Evolutionary conservation across 73 alveolate species (phyloP).

Genomic region (Symbiodinium natans): DNA sequence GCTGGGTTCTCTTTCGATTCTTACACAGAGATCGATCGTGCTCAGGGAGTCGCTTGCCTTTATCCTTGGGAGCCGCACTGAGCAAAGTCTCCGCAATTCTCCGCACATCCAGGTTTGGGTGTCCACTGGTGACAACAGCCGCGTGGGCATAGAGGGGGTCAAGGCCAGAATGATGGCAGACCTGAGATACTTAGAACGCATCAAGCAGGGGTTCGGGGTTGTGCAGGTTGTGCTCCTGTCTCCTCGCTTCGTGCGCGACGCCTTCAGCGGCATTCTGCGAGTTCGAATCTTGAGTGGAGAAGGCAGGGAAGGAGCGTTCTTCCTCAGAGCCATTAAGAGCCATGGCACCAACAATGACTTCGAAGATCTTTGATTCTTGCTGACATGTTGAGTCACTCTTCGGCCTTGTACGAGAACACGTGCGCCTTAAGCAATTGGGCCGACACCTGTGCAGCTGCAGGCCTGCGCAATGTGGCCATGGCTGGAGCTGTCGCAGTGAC

Average conservation of each 20-base stretch:
- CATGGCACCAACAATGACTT: too few relatives aligned
- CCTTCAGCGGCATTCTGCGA: slow-evolving; percentile 80
- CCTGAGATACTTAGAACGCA: not conserved
- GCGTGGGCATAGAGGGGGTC: slow-evolving; percentile 62
- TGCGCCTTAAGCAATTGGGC: too few relatives aligned
- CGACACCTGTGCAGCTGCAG: not conserved
- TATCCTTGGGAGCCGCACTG: not conserved
- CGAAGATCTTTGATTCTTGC: too few relatives aligned
- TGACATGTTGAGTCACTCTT: too few relatives aligned
- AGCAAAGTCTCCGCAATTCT: not conserved
- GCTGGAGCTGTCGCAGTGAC: slow-evolving; percentile 69
- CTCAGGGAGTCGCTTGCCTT: slow-evolving; percentile 33
- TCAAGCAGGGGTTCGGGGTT: not conserved
- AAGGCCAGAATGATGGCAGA: not conserved
- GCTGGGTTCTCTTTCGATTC: slow-evolving; percentile 87
- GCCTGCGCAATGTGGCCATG: slow-evolving; percentile 71
- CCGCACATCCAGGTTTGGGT: slow-evolving; percentile 53
- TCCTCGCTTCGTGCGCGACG: slow-evolving; percentile 81
- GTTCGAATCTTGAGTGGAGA: slow-evolving; percentile 64
- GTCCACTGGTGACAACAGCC: slow-evolving; percentile 29
- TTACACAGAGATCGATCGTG: slow-evolving; percentile 80
- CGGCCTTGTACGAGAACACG: too few relatives aligned
- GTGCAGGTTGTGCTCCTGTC: slow-evolving; percentile 60
- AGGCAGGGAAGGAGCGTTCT: not conserved
- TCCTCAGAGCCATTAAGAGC: too few relatives aligned